These are phyloP conservation scores for Astragalus membranaceus DNA, from an alignment of 306 rosid genomes.

Conservation along the genomic window DNA sequence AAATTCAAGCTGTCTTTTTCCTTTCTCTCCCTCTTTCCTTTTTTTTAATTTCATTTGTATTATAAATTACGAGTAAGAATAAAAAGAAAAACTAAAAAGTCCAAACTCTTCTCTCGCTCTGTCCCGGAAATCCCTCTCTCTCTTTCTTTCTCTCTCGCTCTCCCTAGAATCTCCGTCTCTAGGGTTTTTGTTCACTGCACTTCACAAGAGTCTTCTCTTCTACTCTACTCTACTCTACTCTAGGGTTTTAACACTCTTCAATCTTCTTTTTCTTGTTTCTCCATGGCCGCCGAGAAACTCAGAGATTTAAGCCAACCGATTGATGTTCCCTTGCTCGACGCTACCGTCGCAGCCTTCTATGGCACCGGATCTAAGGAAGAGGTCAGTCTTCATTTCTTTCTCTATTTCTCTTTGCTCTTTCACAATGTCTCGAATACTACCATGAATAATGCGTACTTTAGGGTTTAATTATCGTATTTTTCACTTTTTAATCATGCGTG, in stretches of 20 bases:
- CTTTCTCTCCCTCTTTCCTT: not conserved
- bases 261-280: not conserved
- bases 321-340: conserved; percentile 81
- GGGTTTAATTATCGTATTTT: conserved; percentile 18
- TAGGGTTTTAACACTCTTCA: conserved; percentile 45
- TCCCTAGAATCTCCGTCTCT: conserved; percentile 17
- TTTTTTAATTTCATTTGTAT: no score
- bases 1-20: conserved; percentile 74
- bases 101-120: not conserved
- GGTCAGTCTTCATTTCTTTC: conserved; percentile 31
- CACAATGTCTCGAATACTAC: not conserved
- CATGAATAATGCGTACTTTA: not conserved
- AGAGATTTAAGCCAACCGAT: conserved; percentile 91
- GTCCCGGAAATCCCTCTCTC: conserved; percentile 23
- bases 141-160: not conserved
- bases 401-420: not conserved
- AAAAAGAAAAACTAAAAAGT: not conserved
- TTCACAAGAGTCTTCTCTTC: not conserved
- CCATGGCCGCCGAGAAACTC: conserved; percentile 97
- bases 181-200: conserved; percentile 23
- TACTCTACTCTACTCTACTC: conserved; percentile 10
- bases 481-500: not conserved
- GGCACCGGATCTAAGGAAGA: conserved; percentile 99
- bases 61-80: not conserved
- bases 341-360: conserved; percentile 96